Evolutionary conservation across 2,329 filamentous ascomycete species (phyloP), one percentile per base, ranked within the genome.

Genomic region (Ophiostoma sp.): DNA sequence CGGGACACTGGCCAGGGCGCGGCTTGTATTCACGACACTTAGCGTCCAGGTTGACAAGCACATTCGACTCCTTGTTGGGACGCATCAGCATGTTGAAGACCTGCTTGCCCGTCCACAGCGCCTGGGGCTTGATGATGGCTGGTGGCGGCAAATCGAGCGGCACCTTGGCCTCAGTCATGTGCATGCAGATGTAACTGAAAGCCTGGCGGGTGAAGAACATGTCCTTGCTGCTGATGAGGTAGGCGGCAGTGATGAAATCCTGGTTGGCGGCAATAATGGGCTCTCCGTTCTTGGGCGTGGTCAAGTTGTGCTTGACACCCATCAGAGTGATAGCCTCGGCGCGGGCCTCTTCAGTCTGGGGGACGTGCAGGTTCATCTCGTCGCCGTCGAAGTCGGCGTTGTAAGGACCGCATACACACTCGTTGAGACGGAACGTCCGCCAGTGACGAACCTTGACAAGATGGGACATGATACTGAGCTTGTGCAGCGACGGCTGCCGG

Each of bases 301-400:
- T 92, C 74, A 99, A 83, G 80, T 99, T 99, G 85, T 98, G 91
- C 83, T 98, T 97, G 72, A 99, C 95, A 57, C 96, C 96, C 96
- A 99, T 99, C 66, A 99, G 85, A 77, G 95, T 94, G 78, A 97
- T 97, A 0, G 96, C 96, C 82, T 99, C 96, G 2, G 95, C 93
- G 73, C 96, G 89, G 12, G 96, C 95, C 82, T 99, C 96, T 83
- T 99, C 96, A 0, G 96, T 98, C 80, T 99, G 96, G 1, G 96
- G 96, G 19, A 99, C 95, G 82, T 99, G 96, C 66, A 99, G 84
- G 78, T 99, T 99, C 96, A 99, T 99, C 82, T 99, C 96, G 78
- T 99, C 96, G 74, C 96, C 96, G 79, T 99, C 96, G 78, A 99
- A 99, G 88, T 99, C 96, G 72, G 96, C 96, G 78, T 99, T 99